Base-by-base conservation (phyloP, 2,329 filamentous ascomycete species). In the Aspergillus bombycis region DNA sequence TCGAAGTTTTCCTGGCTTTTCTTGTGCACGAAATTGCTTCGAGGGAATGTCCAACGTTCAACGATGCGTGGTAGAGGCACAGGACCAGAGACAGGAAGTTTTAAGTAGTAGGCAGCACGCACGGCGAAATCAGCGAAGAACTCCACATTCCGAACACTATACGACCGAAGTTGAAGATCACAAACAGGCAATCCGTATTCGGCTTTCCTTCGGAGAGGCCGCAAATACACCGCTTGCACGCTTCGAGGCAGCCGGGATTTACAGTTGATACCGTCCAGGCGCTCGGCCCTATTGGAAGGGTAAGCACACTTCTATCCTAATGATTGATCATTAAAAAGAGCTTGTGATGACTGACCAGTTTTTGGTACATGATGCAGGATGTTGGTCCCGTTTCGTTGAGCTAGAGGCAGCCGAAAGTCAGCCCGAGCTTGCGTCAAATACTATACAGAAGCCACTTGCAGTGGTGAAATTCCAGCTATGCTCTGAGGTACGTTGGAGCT, bases 1-100 rank as follows among this genome's bases (percentile, higher is more conserved):
- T 98, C 94, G 74, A 96, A 99, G 79, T 99, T 99, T 81, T 99
- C 95, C 80, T 99, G 94, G 43, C 88, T 90, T 82, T 99, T 99
- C 82, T 98, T 99, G 84, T 93, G 92, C 69, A 97, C 92, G 83
- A 99, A 99, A 77, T 92, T 91, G 74, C 88, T 88, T 73, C 88
- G 87, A 11, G 93, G 93, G 2, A 98, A 93, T 0, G 95, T 98
- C 95, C 95, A 99, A 72, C 94, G 88, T 82, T 99, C 92, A 19
- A 87, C 91, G 68, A 94, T 93, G 62, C 90, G 88, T 1, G 95
- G 95, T 21, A 99, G 83, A 12, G 94, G 93, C 7, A 95, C 84
- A 7, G 95, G 94, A 0, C 95, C 95, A 54, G 87, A 91, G 3
- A 93, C 93, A 11, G 93, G 91, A 2, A 99, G 88, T 21, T 91